Conservation (phyloP, 2,329 filamentous ascomycete species). For the Diaporthe vaccinii region DNA sequence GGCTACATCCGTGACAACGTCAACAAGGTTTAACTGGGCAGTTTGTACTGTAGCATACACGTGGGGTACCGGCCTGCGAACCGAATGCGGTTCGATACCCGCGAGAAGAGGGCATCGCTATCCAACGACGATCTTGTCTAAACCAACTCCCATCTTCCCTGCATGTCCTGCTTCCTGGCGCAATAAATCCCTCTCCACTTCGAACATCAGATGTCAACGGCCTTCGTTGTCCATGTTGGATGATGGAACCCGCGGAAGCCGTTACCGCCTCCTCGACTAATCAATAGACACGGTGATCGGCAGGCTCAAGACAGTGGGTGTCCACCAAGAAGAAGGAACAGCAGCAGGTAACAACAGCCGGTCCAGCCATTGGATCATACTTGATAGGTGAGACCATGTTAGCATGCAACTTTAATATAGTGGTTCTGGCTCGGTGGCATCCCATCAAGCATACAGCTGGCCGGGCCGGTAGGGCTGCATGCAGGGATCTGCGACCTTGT, state of each 20-base stretch:
- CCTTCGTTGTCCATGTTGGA: neutral
- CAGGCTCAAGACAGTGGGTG: neutral
- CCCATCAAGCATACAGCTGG: neutral
- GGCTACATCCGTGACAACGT: neutral
- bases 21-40: neutral
- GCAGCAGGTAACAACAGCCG: neutral
- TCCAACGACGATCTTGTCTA: neutral
- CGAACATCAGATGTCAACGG: neutral
- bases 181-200: too few relatives aligned
- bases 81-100: constrained; percentile 5
- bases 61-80: neutral
- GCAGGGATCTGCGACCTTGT: constrained; percentile 10
- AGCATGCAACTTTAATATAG: neutral
- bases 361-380: neutral
- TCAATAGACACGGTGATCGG: neutral
- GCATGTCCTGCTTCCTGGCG: neutral
- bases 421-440: neutral
- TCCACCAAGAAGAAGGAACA: neutral
- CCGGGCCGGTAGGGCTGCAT: constrained; percentile 27
- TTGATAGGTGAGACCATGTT: neutral
- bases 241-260: neutral
- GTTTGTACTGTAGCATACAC: neutral
- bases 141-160: neutral
- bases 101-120: neutral
- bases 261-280: too few relatives aligned